Evolutionary conservation across 371 early-diverging fungal genomes (phyloP).

Genomic region (Haplosporangium sp.): DNA sequence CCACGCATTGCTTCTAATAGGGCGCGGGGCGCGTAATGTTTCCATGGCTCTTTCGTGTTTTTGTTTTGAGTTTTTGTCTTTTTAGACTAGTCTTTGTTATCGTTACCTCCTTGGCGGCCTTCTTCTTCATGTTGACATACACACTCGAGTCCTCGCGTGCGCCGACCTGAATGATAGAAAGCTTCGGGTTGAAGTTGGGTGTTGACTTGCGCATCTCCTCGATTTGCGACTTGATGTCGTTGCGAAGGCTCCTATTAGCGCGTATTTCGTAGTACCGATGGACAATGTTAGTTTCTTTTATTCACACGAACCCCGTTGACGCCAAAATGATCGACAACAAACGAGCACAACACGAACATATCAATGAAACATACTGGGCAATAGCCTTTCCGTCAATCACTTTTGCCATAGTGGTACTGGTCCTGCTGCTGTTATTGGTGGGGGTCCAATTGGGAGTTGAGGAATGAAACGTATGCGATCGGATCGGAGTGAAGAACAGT

Average conservation of each 20-base stretch:
- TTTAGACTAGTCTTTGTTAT: not conserved
- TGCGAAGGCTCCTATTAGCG: conserved; percentile 33
- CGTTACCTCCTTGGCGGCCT: conserved; percentile 85
- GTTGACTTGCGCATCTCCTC: conserved; percentile 46
- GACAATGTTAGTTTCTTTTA: not conserved
- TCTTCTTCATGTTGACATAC: conserved; percentile 92
- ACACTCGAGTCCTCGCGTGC: conserved; percentile 89
- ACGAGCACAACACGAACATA: not conserved
- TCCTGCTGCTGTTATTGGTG: not conserved
- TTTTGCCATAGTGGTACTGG: conserved; percentile 56
- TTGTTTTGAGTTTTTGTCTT: not conserved
- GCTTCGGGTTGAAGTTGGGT: conserved; percentile 80
- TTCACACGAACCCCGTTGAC: not conserved
- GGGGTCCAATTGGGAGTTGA: not conserved
- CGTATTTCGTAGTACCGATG: not conserved
- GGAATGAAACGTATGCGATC: conserved; percentile 5
- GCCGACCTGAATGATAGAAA: conserved; percentile 93
- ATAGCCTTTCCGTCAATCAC: conserved; percentile 79
- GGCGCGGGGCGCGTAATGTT: not conserved
- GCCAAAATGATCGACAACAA: not conserved
- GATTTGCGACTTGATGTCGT: conserved; percentile 53
- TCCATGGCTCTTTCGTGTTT: not conserved
- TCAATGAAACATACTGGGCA: conserved; percentile 62
- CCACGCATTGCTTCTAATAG: not conserved
- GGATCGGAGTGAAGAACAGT: conserved; percentile 1